phyloP scores from a whole-genome alignment of 176 grass and related monocot genomes.

The Aegilops bicornis region DNA sequence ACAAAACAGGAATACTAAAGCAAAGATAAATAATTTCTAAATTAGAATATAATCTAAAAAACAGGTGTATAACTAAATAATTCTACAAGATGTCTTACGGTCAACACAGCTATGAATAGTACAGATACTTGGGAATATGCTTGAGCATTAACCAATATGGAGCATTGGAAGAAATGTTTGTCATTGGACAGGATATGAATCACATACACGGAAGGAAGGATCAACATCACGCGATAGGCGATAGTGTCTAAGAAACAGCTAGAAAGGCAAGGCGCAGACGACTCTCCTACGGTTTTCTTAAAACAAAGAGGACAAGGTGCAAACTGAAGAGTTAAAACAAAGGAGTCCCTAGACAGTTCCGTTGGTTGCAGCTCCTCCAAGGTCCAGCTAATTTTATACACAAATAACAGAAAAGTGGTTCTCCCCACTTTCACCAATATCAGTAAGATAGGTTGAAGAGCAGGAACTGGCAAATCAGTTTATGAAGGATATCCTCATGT shows the following conservation, averaged over 20 bases:
- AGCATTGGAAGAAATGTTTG: neutral
- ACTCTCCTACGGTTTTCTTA: neutral
- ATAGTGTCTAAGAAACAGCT: neutral
- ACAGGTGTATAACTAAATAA: neutral
- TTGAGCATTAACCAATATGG: neutral
- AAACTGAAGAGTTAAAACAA: neutral
- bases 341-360: neutral
- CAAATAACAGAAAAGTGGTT: neutral
- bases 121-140: neutral
- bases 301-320: neutral
- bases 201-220: neutral
- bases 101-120: slow-evolving; percentile 6
- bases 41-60: neutral
- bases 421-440: neutral
- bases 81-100: neutral
- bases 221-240: neutral
- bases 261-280: neutral
- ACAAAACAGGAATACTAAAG: neutral
- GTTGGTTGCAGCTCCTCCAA: neutral
- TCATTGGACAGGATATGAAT: neutral
- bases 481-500: neutral
- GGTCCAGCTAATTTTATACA: neutral
- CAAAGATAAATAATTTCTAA: neutral
- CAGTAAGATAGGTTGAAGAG: neutral
- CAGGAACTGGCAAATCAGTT: neutral